Percentiles rank a stretch among this genome's conserved stretches.
Conservation (phyloP, 1,284 basidiomycete species). For the Ceratobasidium sp. region DNA sequence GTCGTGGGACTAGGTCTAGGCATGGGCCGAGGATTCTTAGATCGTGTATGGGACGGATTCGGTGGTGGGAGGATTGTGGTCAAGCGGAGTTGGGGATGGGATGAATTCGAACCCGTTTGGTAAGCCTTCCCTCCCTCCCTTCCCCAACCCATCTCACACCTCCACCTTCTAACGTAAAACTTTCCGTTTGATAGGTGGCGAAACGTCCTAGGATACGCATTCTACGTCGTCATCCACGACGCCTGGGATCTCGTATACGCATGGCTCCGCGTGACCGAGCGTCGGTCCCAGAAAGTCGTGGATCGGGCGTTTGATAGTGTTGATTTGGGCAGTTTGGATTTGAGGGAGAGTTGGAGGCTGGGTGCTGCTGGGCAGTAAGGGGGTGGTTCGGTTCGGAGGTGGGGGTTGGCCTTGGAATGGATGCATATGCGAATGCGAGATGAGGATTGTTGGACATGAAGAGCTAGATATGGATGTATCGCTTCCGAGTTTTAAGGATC, state of each 20-base stretch:
- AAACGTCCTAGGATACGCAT: conserved; percentile 38
- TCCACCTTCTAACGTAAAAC: too few species aligned
- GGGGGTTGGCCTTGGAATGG: not conserved
- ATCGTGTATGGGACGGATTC: conserved; percentile 20
- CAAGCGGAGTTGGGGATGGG: conserved; percentile 28
- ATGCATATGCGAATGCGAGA: not conserved
- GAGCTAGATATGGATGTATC: too few species aligned
- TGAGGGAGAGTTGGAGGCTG: conserved; percentile 42
- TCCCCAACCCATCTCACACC: too few species aligned
- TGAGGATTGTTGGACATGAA: not conserved
- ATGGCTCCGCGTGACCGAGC: conserved; percentile 40
- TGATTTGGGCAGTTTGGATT: conserved; percentile 30
- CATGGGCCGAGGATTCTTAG: conserved; percentile 11
- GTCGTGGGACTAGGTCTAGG: conserved; percentile 17
- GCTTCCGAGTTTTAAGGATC: too few species aligned
- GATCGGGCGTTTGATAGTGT: conserved; percentile 42
- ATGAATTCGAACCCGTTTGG: conserved; percentile 43
- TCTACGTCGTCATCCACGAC: conserved; percentile 42
- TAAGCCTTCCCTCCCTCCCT: not conserved
- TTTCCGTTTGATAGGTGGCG: conserved; percentile 20
- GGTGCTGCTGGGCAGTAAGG: conserved; percentile 8
- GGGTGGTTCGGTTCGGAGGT: not conserved
- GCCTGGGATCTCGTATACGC: conserved; percentile 43
- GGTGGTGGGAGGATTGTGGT: conserved; percentile 8
- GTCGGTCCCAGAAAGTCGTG: conserved; percentile 36